phyloP scores from a whole-genome alignment of 257 asterid genomes.

The Nemophila menziesii region DNA sequence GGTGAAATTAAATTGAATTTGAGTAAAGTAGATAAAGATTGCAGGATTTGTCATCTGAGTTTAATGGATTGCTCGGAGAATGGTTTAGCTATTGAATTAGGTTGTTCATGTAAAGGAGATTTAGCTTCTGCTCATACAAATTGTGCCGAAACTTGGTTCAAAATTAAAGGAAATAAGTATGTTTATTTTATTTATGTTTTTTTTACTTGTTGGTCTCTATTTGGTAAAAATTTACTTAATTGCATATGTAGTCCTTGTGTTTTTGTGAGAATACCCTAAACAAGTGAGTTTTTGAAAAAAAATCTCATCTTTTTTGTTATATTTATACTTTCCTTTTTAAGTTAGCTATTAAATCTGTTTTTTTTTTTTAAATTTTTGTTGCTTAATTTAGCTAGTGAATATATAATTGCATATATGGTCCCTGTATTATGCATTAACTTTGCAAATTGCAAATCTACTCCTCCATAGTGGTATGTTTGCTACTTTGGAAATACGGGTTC shows the following conservation, averaged over 20 bases:
- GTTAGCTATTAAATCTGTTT: neutral
- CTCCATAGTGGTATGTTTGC: too few species aligned
- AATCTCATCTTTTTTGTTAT: too few species aligned
- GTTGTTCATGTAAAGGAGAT: conserved; percentile 81
- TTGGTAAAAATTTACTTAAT: neutral
- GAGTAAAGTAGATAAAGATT: conserved; percentile 25
- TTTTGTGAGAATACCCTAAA: too few species aligned
- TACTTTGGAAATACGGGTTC: too few species aligned
- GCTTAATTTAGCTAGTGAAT: too few species aligned
- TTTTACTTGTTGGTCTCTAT: neutral
- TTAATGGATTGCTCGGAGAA: conserved; percentile 24
- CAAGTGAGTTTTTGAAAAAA: neutral
- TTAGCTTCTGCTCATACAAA: conserved; percentile 78
- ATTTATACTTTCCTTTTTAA: too few species aligned
- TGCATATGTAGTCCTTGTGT: neutral
- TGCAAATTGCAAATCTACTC: too few species aligned
- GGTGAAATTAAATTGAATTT: conserved; percentile 23
- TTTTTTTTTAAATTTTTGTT: too few species aligned
- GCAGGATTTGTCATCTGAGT: conserved; percentile 79
- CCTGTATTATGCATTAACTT: too few species aligned
- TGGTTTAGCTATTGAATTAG: conserved; percentile 59
- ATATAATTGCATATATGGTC: too few species aligned
- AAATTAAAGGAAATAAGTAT: conserved; percentile 88
- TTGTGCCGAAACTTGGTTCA: conserved; percentile 93
- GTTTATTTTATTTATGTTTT: conserved; percentile 10